A percentile compares a stretch with the other conserved stretches of the same genome.
phyloP scores from a whole-genome alignment of 2,329 filamentous ascomycete genomes.

The Colletotrichum aenigma region DNA sequence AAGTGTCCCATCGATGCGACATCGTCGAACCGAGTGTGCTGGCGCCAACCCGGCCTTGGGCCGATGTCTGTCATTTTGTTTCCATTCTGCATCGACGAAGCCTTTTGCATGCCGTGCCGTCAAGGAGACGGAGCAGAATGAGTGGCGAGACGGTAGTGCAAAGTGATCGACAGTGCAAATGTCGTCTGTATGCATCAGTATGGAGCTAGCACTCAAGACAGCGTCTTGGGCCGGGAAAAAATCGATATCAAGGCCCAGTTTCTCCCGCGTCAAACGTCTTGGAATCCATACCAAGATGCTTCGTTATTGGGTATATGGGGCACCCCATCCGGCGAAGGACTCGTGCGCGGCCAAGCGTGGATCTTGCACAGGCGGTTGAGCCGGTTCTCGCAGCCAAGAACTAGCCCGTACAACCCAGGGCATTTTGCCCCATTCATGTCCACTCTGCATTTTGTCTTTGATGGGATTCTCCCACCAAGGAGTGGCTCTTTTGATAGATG shows the following conservation, averaged over 20 bases:
- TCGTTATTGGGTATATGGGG: not conserved
- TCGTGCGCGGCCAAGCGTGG: not conserved
- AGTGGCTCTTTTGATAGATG: not conserved
- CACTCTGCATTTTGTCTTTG: not conserved
- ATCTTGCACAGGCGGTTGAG: not conserved
- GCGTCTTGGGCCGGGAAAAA: not conserved
- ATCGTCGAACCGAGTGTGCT: not conserved
- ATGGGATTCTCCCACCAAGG: not conserved
- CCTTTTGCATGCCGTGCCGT: not conserved
- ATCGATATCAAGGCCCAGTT: not conserved
- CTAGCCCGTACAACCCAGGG: not conserved
- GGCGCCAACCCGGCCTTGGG: not conserved
- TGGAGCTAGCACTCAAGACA: not conserved
- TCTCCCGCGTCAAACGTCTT: not conserved
- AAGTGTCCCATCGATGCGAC: not conserved
- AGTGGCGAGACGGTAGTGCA: not conserved
- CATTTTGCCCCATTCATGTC: not conserved
- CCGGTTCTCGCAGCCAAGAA: not conserved
- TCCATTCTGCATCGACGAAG: not conserved
- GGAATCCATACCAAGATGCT: not conserved
- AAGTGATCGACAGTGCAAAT: not conserved
- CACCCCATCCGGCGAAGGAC: not conserved
- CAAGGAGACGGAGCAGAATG: not conserved
- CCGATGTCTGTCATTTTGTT: not conserved
- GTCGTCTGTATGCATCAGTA: not conserved